Evolutionary conservation across 139 green algal species (phyloP), one percentile per base, ranked within the genome.

Genomic region (Ulvella scutata): DNA sequence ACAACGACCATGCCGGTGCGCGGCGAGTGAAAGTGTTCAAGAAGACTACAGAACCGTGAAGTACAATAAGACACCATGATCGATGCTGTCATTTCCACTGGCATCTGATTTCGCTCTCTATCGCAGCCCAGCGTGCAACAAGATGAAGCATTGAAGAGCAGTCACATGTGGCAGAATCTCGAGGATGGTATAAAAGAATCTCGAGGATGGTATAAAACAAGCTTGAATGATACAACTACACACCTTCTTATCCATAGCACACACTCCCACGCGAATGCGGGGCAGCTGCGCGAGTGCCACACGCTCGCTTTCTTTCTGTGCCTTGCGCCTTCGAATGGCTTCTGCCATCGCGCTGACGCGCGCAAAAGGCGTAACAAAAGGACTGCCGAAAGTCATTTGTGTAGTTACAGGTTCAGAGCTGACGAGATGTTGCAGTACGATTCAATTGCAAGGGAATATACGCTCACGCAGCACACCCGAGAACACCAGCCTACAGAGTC

Each of bases 191-290:
- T n/a, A n/a, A n/a, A n/a, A n/a, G n/a, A n/a, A n/a, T n/a, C n/a
- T n/a, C n/a, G n/a, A n/a, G n/a, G n/a, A n/a, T n/a, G n/a, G n/a
- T n/a, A n/a, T n/a, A n/a, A n/a, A n/a, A n/a, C n/a, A n/a, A n/a
- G n/a, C n/a, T n/a, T 67, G 28, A 77, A 72, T 26, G 73, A 10
- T 9, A 60, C 21, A 61, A 6, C 39, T 36, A 43, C 43, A 35
- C 2, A 82, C 84, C 82, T 97, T 97, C 72, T 95, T 95, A 81
- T 95, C 89, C 92, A 97, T 97, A 26, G 92, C 92, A 74, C 85
- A 89, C 0, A 92, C 81, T 61, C 85, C 85, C 7, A 84, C 62
- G 37, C 51, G 51, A 34, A 67, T 67, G 20, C 51, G 51, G 13
- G 51, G 13, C 6, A 67, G n/a, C 13, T 67, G 31, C 17, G 31